Conservation (phyloP, 2,329 filamentous ascomycete species). For the Arthrobotrys sphaeroides region DNA sequence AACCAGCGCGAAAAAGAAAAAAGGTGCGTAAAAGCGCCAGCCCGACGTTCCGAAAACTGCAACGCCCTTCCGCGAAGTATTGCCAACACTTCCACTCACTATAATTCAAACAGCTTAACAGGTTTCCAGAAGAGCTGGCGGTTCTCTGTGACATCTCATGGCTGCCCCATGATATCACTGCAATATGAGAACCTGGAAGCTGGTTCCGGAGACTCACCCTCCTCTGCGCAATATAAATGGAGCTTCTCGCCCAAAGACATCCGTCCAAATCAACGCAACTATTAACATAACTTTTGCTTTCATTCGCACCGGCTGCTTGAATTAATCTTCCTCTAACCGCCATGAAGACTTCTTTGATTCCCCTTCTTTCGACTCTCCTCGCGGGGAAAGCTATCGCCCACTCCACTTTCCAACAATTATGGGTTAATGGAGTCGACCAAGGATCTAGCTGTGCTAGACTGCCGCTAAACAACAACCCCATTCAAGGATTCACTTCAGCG, state of each 20-base stretch:
- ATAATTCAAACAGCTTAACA: background rate
- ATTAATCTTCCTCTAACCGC: slow-evolving; percentile 33
- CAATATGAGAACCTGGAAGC: background rate
- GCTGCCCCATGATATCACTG: slow-evolving; percentile 14
- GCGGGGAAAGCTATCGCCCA: slow-evolving; percentile 63
- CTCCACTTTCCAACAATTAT: slow-evolving; percentile 67
- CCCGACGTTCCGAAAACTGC: slow-evolving; percentile 37
- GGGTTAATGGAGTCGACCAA: slow-evolving; percentile 65
- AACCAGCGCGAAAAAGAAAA: slow-evolving; percentile 33
- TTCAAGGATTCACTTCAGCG: slow-evolving; percentile 64
- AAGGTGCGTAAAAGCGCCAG: slow-evolving; percentile 15
- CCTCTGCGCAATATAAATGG: background rate
- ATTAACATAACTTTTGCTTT: background rate
- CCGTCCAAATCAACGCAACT: background rate
- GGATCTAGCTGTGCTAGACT: slow-evolving; percentile 65
- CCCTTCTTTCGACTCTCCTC: slow-evolving; percentile 39
- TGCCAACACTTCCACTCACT: slow-evolving; percentile 8
- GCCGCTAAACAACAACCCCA: slow-evolving; percentile 66
- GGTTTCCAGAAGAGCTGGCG: background rate
- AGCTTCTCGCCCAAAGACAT: background rate
- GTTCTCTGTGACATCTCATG: background rate
- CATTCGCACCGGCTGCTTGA: slow-evolving; percentile 10
- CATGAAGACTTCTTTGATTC: slow-evolving; percentile 11
- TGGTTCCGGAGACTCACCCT: background rate
- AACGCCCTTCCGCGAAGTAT: background rate